Evolutionary conservation across 2,329 filamentous ascomycete genomes (phyloP).

Genomic region (Hysterium pulicare): DNA sequence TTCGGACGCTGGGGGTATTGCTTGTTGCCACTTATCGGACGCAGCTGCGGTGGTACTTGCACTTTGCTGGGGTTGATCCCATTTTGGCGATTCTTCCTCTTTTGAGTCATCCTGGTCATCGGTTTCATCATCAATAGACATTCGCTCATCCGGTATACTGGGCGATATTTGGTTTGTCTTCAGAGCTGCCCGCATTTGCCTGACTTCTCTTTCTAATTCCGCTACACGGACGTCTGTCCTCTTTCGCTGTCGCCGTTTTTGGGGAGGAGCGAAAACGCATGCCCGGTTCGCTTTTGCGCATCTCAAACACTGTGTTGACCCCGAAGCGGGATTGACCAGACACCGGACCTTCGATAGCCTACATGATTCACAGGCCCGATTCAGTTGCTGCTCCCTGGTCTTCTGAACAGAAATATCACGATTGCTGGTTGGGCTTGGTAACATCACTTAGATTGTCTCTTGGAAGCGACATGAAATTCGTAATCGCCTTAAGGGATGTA

Average conservation of each 20-base stretch:
- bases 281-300: constrained; percentile 31
- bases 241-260: constrained; percentile 34
- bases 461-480: no score
- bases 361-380: constrained; percentile 36
- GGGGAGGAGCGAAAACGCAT: constrained; percentile 35
- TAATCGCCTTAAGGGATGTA: no score
- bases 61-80: no score
- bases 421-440: no score
- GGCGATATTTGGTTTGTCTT: constrained; percentile 21
- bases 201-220: constrained; percentile 35
- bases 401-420: background rate
- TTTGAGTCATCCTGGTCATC: constrained; percentile 15
- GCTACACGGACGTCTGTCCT: constrained; percentile 36
- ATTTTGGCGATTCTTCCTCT: constrained; percentile 16
- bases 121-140: constrained; percentile 25
- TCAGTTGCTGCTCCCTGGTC: constrained; percentile 17
- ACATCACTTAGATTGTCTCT: no score
- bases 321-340: constrained; percentile 22
- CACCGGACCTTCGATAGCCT: constrained; percentile 36
- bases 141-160: constrained; percentile 23
- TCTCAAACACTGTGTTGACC: constrained; percentile 30
- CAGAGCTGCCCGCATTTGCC: constrained; percentile 31
- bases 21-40: constrained; percentile 11
- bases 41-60: constrained; percentile 2
- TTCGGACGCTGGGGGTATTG: constrained; percentile 1